These are phyloP conservation scores for Cryomyces antarcticus DNA, from an alignment of 495 filamentous ascomycete species.

Conservation along the genomic window DNA sequence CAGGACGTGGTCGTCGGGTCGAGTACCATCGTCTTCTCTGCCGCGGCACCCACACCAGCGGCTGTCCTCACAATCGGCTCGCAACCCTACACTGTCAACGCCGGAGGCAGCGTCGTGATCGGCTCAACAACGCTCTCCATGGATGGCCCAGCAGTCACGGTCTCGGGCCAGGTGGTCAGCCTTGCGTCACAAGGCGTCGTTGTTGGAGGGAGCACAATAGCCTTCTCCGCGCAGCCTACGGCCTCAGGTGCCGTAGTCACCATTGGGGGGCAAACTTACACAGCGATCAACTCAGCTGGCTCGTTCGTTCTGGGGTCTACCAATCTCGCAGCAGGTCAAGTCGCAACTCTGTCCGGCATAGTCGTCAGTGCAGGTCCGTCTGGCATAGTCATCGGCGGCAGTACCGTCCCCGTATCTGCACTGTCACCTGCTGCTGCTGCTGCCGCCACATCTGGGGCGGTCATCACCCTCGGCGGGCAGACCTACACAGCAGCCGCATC, in stretches of 20 bases:
- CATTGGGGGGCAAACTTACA: no score
- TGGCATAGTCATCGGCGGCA: no score
- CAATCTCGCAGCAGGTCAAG: no score
- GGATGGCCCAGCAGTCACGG: neutral
- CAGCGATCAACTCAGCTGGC: no score
- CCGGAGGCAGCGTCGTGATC: neutral
- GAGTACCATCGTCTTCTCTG: neutral
- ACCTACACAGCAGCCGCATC: neutral
- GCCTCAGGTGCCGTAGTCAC: no score
- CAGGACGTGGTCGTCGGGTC: neutral
- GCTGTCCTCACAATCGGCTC: neutral
- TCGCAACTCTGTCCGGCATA: no score
- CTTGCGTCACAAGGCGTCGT: neutral
- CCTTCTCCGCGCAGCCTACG: no score
- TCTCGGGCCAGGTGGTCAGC: neutral
- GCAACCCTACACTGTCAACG: neutral
- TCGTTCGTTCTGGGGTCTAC: no score
- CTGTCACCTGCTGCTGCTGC: no score
- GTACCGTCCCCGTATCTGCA: no score
- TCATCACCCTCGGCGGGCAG: neutral
- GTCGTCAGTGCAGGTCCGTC: no score
- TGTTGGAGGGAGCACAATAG: neutral
- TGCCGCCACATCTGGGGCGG: no score
- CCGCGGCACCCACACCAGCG: neutral
- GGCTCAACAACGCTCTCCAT: neutral